phyloP scores from a whole-genome alignment of 805 yeast species.

The Babjeviella inositovora region DNA sequence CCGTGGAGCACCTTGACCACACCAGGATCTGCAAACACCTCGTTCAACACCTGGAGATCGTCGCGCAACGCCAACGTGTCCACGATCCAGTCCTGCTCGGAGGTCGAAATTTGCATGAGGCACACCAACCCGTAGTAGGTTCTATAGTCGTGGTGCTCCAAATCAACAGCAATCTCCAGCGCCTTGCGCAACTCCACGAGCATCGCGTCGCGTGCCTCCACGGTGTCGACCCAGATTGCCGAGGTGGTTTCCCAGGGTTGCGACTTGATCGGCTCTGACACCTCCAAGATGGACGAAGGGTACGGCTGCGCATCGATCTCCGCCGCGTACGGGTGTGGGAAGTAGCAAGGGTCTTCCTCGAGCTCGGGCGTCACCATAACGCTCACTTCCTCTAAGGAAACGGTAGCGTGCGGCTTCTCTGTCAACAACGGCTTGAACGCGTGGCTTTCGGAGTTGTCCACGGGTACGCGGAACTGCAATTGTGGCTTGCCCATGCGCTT shows the following conservation, averaged over 20 bases:
- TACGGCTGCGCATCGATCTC: slow-evolving; percentile 64
- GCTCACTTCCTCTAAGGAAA: slow-evolving; percentile 34
- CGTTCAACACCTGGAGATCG: slow-evolving; percentile 50
- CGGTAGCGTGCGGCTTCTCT: slow-evolving; percentile 56
- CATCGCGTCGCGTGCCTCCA: slow-evolving; percentile 35
- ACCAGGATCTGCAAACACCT: slow-evolving; percentile 64
- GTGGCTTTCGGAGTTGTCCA: slow-evolving; percentile 50
- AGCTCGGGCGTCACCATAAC: slow-evolving; percentile 13
- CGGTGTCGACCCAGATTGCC: slow-evolving; percentile 60
- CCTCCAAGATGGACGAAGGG: slow-evolving; percentile 36
- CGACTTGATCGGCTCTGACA: slow-evolving; percentile 29
- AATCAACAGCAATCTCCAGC: slow-evolving; percentile 74
- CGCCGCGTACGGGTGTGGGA: slow-evolving; percentile 62
- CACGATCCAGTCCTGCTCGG: slow-evolving; percentile 71
- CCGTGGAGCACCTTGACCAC: slow-evolving; percentile 90
- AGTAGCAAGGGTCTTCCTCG: slow-evolving; percentile 36
- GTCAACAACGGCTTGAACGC: slow-evolving; percentile 71
- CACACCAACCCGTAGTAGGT: slow-evolving; percentile 84
- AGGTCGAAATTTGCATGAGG: slow-evolving; percentile 79
- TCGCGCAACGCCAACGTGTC: slow-evolving; percentile 75
- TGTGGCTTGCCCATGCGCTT: slow-evolving; percentile 53
- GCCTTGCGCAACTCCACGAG: slow-evolving; percentile 28
- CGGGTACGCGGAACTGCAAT: slow-evolving; percentile 28
- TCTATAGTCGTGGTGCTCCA: slow-evolving; percentile 91
- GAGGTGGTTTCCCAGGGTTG: slow-evolving; percentile 48